Base-by-base conservation (phyloP, 176 grass and related monocot species). In the Oryza longistaminata region DNA sequence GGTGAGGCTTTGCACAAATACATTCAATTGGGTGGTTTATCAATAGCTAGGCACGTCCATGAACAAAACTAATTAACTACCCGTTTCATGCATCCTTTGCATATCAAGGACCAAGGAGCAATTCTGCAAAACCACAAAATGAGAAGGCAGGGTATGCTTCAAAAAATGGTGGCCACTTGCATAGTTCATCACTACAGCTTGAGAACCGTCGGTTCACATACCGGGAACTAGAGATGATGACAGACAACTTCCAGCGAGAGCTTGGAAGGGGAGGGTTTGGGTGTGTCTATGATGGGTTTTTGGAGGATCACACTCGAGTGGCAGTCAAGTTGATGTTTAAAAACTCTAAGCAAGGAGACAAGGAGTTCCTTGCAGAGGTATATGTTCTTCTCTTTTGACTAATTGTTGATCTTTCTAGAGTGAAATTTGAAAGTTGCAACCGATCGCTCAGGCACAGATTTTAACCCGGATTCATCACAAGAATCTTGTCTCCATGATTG, bases 301-400 rank as follows among this genome's bases (percentile, higher is more conserved):
- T 93, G 60, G 65, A 88, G 22, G 84, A 96, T 62, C 78, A 81
- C 11, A 93, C 81, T 13, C 87, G 85, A 52, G 88, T 96, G 34
- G 94, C 94, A 4, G 91, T 93, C 2, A 96, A 96, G 77, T 5
- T 91, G 64, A 86, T 50, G 3, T 86, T 84, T 26, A 9, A 93
- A 1, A 76, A 81, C n/a, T 93, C 88, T 31, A 71, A 80, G 60
- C 91, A 96, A 81, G 88, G 74, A 5, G 62, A 45, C 19, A 83
- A 43, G 31, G 91, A 93, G 82, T 96, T 96, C 68, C 71, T 96
- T 9, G 35, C 73, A 55, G 94, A 96, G 89, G 93, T 91, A 85
- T 61, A 6, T 61, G 9, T 60, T 15, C 0, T 15, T 40, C 69
- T 35, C 12, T 27, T 79, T 13, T 19, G 16, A 53, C 5, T 55